A percentile compares a stretch with the other conserved stretches of the same genome.
Conservation (phyloP, 495 filamentous ascomycete species). For the Xylaria longipes region DNA sequence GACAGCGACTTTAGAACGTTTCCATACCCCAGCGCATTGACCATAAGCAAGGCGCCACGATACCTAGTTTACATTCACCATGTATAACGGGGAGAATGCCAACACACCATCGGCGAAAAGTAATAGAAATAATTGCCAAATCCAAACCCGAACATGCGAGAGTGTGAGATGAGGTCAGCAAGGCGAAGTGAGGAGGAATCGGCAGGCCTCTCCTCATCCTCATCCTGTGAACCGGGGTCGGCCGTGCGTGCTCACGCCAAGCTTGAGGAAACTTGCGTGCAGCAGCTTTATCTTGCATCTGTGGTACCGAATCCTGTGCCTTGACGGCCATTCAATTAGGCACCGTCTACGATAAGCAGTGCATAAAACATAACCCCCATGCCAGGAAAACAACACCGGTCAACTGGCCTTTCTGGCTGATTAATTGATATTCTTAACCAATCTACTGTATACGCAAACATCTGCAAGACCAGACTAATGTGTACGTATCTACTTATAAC, state of each 20-base stretch:
- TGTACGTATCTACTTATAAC: conserved; percentile 6
- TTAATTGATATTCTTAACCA: background rate
- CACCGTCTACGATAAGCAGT: background rate
- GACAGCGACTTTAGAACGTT: conserved; percentile 6
- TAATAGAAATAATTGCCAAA: conserved; percentile 13
- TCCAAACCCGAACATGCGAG: conserved; percentile 9
- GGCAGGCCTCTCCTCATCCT: background rate
- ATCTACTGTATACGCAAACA: background rate
- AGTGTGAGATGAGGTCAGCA: conserved; percentile 23
- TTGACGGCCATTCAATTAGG: background rate
- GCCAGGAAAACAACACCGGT: conserved; percentile 1
- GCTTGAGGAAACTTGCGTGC: conserved; percentile 18
- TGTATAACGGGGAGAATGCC: conserved; percentile 11
- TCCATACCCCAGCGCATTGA: conserved; percentile 7
- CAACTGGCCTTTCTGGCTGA: background rate
- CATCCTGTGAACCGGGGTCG: background rate
- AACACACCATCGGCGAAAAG: background rate
- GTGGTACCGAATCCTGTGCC: conserved; percentile 7
- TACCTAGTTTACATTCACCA: conserved; percentile 25
- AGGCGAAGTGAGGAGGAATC: background rate
- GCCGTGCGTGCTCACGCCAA: conserved; percentile 15
- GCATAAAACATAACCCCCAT: conserved; percentile 5
- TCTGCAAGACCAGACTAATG: background rate
- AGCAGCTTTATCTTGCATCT: conserved; percentile 24
- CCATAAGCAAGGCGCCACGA: conserved; percentile 12